Evolutionary conservation across 2,329 filamentous ascomycete genomes (phyloP).

Genomic region (Nemania serpens): DNA sequence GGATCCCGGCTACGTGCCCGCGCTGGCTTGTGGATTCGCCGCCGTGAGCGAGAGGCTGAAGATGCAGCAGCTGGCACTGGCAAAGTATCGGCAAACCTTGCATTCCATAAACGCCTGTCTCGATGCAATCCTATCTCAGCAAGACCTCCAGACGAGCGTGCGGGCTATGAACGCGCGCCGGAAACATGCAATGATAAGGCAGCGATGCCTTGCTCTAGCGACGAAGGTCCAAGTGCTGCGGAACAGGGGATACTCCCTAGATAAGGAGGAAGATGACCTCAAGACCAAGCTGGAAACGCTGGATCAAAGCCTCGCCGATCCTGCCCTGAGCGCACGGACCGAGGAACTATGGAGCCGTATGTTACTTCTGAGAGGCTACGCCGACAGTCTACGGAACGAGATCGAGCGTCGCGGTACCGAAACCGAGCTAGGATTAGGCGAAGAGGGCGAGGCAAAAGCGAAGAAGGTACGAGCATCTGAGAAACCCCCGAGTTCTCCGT

Average conservation of each 20-base stretch:
- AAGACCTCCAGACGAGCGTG: conserved; percentile 77
- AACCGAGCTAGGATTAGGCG: conserved; percentile 63
- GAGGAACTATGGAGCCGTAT: conserved; percentile 87
- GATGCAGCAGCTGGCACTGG: conserved; percentile 71
- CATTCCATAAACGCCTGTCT: conserved; percentile 81
- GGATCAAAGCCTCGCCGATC: conserved; percentile 73
- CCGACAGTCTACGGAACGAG: conserved; percentile 73
- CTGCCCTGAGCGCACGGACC: conserved; percentile 73
- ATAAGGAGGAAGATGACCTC: conserved; percentile 77
- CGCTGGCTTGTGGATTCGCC: conserved; percentile 74
- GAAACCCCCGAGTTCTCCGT: not conserved
- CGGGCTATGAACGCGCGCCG: conserved; percentile 73
- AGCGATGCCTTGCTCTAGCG: conserved; percentile 74
- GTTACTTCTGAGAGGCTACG: conserved; percentile 74
- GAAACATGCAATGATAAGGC: conserved; percentile 72
- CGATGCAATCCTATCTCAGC: conserved; percentile 71
- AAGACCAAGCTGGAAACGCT: conserved; percentile 71
- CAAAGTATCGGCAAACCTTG: conserved; percentile 70
- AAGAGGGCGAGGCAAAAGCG: conserved; percentile 71
- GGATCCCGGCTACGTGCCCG: conserved; percentile 74
- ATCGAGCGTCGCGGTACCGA: conserved; percentile 68
- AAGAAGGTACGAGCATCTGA: conserved; percentile 65
- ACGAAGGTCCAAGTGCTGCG: conserved; percentile 80
- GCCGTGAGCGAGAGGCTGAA: conserved; percentile 73
- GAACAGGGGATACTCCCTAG: conserved; percentile 80